phyloP scores from a whole-genome alignment of 2,329 filamentous ascomycete genomes.

The Verticillium albo-atrum region DNA sequence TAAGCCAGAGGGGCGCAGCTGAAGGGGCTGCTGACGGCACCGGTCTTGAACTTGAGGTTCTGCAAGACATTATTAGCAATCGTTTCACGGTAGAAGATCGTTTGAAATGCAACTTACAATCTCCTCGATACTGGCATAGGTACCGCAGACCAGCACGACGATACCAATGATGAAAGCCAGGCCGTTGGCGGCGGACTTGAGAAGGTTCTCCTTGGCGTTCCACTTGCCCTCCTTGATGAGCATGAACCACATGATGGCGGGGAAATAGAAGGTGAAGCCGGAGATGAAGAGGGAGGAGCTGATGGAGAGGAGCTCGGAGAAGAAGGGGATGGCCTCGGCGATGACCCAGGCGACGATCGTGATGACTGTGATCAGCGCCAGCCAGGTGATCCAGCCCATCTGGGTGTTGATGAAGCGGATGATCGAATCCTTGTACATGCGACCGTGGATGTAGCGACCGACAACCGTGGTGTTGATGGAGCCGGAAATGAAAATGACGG shows the following conservation, averaged over 20 bases:
- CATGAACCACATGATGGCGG: constrained; percentile 39
- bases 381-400: constrained; percentile 51
- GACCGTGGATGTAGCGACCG: constrained; percentile 40
- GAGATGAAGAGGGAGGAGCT: constrained; percentile 44
- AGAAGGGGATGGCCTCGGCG: constrained; percentile 69
- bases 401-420: constrained; percentile 43
- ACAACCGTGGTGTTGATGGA: constrained; percentile 58
- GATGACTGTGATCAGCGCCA: constrained; percentile 48
- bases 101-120: constrained; percentile 7
- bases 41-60: constrained; percentile 10
- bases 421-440: constrained; percentile 37
- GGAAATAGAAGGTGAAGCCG: constrained; percentile 35
- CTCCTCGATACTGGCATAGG: constrained; percentile 21
- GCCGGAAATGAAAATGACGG: constrained; percentile 71
- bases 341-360: constrained; percentile 67
- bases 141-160: constrained; percentile 25
- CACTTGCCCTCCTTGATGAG: constrained; percentile 26
- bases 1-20: constrained; percentile 10
- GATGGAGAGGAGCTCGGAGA: constrained; percentile 60
- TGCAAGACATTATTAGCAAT: neutral
- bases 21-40: constrained; percentile 11
- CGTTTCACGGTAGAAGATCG: neutral
- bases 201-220: constrained; percentile 23
- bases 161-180: constrained; percentile 24
- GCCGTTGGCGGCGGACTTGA: constrained; percentile 18